Percentiles rank a stretch among this genome's conserved stretches.
These are phyloP conservation scores for Leishmania aethiopica DNA, from an alignment of 208 protist genomes.

Conservation along the genomic window DNA sequence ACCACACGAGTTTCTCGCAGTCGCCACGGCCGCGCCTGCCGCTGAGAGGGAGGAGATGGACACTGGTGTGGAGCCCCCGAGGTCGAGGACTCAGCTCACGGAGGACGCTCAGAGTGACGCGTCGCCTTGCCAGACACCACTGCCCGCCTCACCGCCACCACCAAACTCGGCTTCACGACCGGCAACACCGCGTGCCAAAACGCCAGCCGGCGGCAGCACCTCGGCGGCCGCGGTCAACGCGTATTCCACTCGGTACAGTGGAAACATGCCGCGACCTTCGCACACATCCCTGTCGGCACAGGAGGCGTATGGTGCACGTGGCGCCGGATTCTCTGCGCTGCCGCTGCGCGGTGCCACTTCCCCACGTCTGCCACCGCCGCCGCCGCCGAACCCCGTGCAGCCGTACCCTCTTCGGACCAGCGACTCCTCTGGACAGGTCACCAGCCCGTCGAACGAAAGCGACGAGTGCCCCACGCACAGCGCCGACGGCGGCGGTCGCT, in stretches of 20 bases:
- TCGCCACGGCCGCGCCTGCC: not conserved
- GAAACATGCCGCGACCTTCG: not conserved
- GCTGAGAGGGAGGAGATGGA: not conserved
- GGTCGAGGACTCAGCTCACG: not conserved
- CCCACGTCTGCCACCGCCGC: not conserved
- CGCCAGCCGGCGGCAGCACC: not conserved
- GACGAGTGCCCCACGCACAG: not conserved
- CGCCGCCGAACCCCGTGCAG: conserved; percentile 7
- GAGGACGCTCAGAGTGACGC: not conserved
- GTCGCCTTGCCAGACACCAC: not conserved
- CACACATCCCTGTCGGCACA: not conserved
- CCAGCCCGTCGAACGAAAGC: not conserved
- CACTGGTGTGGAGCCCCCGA: not conserved
- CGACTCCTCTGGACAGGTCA: not conserved
- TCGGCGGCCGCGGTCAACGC: not conserved
- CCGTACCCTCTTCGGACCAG: not conserved
- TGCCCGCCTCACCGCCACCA: conserved; percentile 2
- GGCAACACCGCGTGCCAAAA: not conserved
- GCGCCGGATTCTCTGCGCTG: conserved; percentile 2
- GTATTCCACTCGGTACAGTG: not conserved
- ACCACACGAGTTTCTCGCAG: not conserved
- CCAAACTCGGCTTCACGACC: not conserved
- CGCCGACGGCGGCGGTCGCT: too few relatives aligned
- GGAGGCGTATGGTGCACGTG: not conserved
- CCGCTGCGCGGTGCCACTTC: conserved; percentile 6